Conservation (phyloP, 257 asterid genomes). For the Solanum corneliomulleri region DNA sequence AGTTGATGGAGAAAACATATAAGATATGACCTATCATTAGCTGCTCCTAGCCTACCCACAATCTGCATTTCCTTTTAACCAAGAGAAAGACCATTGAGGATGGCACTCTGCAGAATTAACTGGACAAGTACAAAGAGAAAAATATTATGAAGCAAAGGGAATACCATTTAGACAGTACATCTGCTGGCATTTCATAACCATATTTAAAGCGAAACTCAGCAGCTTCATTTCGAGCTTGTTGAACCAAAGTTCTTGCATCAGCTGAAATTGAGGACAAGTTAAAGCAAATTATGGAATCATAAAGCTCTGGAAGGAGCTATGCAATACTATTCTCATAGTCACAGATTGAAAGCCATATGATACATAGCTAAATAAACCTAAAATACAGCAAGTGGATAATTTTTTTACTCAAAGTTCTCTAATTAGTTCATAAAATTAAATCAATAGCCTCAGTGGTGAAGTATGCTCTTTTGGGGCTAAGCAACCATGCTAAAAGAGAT, state of each 20-base stretch:
- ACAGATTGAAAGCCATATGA: background rate
- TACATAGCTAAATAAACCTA: background rate
- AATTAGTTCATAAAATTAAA: background rate
- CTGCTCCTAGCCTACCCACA: background rate
- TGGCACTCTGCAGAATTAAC: background rate
- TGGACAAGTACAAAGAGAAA: background rate
- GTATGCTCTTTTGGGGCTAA: background rate
- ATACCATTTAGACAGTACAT: conserved; percentile 87
- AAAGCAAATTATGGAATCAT: background rate
- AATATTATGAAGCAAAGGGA: background rate
- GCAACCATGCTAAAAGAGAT: background rate
- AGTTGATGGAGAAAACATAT: background rate
- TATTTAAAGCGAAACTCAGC: conserved; percentile 82
- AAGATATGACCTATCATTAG: background rate
- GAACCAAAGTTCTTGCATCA: conserved; percentile 95
- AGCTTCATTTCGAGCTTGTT: conserved; percentile 97
- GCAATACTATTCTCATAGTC: background rate
- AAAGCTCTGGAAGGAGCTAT: background rate
- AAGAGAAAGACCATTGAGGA: background rate
- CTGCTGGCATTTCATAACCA: conserved; percentile 97
- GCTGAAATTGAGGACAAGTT: conserved; percentile 27
- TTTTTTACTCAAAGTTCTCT: background rate
- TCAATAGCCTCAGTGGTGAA: background rate
- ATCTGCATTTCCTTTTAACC: background rate
- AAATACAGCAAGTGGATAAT: background rate